Percentiles rank a stretch among this genome's conserved stretches.
Evolutionary conservation across 176 grass and related monocot species (phyloP).

Genomic region (Saccharum spontaneum): DNA sequence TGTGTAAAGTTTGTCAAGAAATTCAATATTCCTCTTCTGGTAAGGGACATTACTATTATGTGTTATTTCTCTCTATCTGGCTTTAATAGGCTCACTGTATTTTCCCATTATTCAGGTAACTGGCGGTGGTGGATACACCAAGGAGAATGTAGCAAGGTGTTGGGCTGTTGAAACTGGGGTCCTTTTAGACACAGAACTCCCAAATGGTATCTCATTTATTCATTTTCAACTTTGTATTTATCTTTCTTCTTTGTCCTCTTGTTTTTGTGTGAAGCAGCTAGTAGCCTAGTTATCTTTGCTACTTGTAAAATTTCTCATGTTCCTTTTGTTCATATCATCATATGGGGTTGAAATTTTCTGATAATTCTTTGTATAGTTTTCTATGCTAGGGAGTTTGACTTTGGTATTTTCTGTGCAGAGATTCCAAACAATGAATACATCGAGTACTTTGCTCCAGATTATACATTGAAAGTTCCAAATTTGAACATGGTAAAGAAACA

Average conservation of each 20-base stretch:
- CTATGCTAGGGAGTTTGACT: slow-evolving; percentile 16
- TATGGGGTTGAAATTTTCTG: neutral
- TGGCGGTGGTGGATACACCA: slow-evolving; percentile 95
- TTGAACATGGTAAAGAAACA: slow-evolving; percentile 68
- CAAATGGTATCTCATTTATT: slow-evolving; percentile 64
- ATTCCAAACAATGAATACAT: slow-evolving; percentile 95
- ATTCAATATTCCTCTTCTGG: slow-evolving; percentile 96
- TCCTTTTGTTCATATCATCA: neutral
- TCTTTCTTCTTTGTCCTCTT: slow-evolving; percentile 5
- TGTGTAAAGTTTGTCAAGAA: slow-evolving; percentile 99
- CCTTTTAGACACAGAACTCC: slow-evolving; percentile 78
- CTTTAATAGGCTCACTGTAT: slow-evolving; percentile 23
- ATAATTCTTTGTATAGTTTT: slow-evolving; percentile 6
- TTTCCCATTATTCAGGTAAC: slow-evolving; percentile 67
- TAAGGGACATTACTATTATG: slow-evolving; percentile 37
- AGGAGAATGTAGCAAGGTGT: slow-evolving; percentile 98
- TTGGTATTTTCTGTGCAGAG: slow-evolving; percentile 62
- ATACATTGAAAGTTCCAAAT: slow-evolving; percentile 80
- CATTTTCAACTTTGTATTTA: slow-evolving; percentile 10
- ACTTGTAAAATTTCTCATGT: neutral
- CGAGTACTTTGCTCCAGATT: slow-evolving; percentile 90
- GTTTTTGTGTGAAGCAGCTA: slow-evolving; percentile 10
- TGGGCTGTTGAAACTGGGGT: slow-evolving; percentile 99
- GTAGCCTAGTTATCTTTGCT: neutral
- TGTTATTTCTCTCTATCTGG: neutral